Base-by-base conservation (phyloP, 768 basidiomycete genomes). In the Lentinula aciculospora region DNA sequence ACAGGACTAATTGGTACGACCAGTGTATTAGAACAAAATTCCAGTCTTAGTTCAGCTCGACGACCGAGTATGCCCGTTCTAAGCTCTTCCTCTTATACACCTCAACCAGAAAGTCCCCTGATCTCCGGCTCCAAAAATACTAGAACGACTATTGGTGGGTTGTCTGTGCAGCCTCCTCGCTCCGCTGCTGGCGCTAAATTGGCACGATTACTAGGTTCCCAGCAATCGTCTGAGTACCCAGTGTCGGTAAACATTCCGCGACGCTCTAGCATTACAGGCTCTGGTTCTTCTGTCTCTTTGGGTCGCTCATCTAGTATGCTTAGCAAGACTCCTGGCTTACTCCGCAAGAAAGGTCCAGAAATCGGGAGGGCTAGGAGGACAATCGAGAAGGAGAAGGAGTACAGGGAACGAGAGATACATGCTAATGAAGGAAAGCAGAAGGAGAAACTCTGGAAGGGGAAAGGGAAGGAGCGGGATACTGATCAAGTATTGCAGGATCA, bases 61-160 rank as follows among this genome's bases (percentile, higher is more conserved):
- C 23, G 66, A 25, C 66, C 66, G 46, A 67, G 66, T 29, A 67
- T 67, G 66, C 66, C 66, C 1, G 51, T 58, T 13, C 53, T 65
- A 3, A 7, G 29, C 40, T 47, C 46, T 34, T 36, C 32, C 10
- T 31, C 56, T 25, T 57, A 23, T 13, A 19, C 29, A 10, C 28
- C 19, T 3, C 32, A 10, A 8, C 9, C 36, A 25, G 13, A 53
- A 1, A 17, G 32, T 21, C 39, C 58, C 29, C 19, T 27, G 9
- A 44, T 44, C n/a, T 42, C 36, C 12, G 40, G 17, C 27, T 15
- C 27, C 2, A 47, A 13, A 12, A 10, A 27, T 25, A 17, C 29
- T 13, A 29, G n/a, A 27, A 31, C 46, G 42, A 34, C 37, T 6
- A 28, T 31, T 8, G 47, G 59, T 45, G 48, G 37, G 25, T 42